phyloP scores from a whole-genome alignment of 2,329 filamentous ascomycete genomes.

The Fusarium siculi region DNA sequence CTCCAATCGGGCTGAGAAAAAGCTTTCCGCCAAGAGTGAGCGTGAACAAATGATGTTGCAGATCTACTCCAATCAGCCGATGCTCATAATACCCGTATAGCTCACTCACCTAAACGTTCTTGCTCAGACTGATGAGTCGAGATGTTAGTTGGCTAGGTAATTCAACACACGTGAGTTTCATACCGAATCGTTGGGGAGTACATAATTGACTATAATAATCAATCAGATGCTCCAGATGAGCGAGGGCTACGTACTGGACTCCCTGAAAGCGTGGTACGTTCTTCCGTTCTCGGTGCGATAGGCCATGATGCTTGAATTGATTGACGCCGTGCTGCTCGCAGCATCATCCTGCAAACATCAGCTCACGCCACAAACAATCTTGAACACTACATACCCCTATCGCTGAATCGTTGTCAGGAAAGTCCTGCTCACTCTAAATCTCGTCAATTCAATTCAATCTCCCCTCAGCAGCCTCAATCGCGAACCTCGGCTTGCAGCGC shows the following conservation, averaged over 20 bases:
- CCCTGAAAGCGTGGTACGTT: constrained; percentile 51
- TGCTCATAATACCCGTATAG: fast-evolving
- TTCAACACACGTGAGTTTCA: background rate
- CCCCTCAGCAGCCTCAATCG: no score
- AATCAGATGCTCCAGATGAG: background rate
- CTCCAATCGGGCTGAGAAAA: constrained; percentile 40
- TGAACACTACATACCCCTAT: constrained; percentile 24
- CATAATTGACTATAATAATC: constrained; percentile 37
- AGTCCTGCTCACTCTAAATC: background rate
- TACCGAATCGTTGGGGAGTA: constrained; percentile 47
- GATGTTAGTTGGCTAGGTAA: no score
- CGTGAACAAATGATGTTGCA: constrained; percentile 51
- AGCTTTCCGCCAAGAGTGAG: constrained; percentile 49
- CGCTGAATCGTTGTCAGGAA: constrained; percentile 39
- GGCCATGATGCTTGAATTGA: constrained; percentile 50
- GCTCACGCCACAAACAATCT: background rate
- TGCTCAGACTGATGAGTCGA: constrained; percentile 41
- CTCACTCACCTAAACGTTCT: constrained; percentile 44
- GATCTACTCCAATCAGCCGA: constrained; percentile 30
- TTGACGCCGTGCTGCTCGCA: constrained; percentile 46
- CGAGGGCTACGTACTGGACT: constrained; percentile 36
- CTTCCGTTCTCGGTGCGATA: constrained; percentile 53
- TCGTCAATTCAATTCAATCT: background rate
- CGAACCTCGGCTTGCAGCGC: constrained; percentile 34
- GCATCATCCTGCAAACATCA: constrained; percentile 36